These are phyloP conservation scores for Geotrichum aggregatum DNA, from an alignment of 1,139 yeast species.

Conservation along the genomic window DNA sequence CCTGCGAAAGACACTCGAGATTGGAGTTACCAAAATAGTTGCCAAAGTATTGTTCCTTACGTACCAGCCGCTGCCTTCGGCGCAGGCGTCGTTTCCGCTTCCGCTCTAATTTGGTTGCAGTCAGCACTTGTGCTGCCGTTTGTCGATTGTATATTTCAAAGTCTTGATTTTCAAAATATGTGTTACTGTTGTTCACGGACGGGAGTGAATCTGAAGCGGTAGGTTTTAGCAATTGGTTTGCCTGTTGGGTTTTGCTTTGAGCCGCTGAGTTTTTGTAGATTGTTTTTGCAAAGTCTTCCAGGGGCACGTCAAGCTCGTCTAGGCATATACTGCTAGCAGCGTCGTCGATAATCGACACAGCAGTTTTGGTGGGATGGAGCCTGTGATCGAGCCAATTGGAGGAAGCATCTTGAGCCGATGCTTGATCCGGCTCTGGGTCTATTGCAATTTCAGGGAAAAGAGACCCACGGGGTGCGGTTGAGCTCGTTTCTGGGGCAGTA, in stretches of 20 bases:
- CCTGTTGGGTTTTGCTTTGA: too few relatives aligned
- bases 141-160: slow-evolving; percentile 41
- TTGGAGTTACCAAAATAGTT: slow-evolving; percentile 29
- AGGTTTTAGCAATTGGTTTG: too few relatives aligned
- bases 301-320: slow-evolving; percentile 33
- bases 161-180: slow-evolving; percentile 32
- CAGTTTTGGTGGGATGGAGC: not conserved
- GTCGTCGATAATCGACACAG: slow-evolving; percentile 28
- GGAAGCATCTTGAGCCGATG: too few relatives aligned
- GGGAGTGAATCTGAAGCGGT: too few relatives aligned
- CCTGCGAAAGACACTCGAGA: not conserved
- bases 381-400: too few relatives aligned
- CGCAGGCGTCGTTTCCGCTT: slow-evolving; percentile 12
- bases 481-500: too few relatives aligned
- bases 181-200: too few relatives aligned
- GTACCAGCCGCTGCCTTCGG: slow-evolving; percentile 24
- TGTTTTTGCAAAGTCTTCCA: slow-evolving; percentile 17
- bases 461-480: too few relatives aligned
- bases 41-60: slow-evolving; percentile 26
- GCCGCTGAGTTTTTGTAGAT: slow-evolving; percentile 13
- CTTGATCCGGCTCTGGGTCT: too few relatives aligned
- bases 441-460: too few relatives aligned
- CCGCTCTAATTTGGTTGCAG: slow-evolving; percentile 30
- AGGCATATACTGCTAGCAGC: slow-evolving; percentile 36
- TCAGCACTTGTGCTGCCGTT: slow-evolving; percentile 38